Base-by-base conservation (phyloP, 805 yeast genomes). In the Priceomyces carsonii region DNA sequence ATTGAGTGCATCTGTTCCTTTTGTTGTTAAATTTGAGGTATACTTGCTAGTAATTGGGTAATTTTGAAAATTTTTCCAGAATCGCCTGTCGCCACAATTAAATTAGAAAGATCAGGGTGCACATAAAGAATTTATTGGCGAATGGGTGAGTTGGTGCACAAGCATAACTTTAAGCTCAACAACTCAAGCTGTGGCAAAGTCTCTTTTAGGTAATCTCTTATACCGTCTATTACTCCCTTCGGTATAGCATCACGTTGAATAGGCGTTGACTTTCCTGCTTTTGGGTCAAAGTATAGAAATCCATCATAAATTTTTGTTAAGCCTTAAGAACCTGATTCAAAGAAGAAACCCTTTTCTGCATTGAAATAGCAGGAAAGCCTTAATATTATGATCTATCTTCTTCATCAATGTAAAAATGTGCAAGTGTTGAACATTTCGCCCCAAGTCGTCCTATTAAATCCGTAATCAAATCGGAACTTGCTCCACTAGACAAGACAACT, bases 61-160 rank as follows among this genome's bases (percentile, higher is more conserved):
- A 29, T 66, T 66, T 71, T 72, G 50, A 62, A 71, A 4, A 61
- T 73, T 47, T 71, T 77, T 6, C 76, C 74, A 3, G 75, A 63
- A 44, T 71, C 77, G 12, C 78, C 78, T 8, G 71, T 56, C 0
- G 73, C 75, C n/a, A 72, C 64, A 33, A 41, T 58, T 1, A 67
- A 51, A 18, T 59, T 60, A 0, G 36, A 26, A 12, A 42, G 41
- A 1, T 45, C 44, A 2, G 76, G 77, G 15, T 63, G 55, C 18
- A 39, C 39, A 41, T 69, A 72, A 15, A 71, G 61, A 9, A 71
- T 47, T 35, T 69, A 70, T 37, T 70, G 62, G 6, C 66, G 53
- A 36, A 65, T 64, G 6, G 63, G 43, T 5, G 75, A 61, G 39
- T 72, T 76, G 40, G 45, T 38, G 35, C 50, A 22, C 50, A 50